Evolutionary conservation across 805 yeast species (phyloP).

Genomic region (Hemisphaericaspora nanyangensis): DNA sequence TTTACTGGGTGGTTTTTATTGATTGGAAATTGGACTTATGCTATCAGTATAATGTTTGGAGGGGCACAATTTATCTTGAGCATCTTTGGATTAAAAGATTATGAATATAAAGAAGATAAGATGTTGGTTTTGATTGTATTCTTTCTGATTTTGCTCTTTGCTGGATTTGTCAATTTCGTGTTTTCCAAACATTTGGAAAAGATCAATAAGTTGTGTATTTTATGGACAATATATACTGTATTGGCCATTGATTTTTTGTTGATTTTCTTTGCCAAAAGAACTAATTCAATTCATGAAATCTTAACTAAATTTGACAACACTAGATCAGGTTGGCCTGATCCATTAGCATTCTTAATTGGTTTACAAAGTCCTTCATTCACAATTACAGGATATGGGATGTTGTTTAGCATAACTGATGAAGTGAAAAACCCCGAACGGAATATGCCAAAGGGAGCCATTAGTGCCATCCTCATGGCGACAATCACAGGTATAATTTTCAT

Average conservation of each 20-base stretch:
- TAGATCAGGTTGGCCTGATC: constrained; percentile 72
- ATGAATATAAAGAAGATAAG: constrained; percentile 54
- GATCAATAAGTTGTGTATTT: constrained; percentile 65
- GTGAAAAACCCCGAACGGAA: constrained; percentile 70
- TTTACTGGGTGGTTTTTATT: constrained; percentile 73
- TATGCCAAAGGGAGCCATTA: constrained; percentile 69
- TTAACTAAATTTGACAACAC: constrained; percentile 67
- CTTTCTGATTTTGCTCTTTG: constrained; percentile 50
- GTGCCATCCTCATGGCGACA: constrained; percentile 61
- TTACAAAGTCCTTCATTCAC: constrained; percentile 77
- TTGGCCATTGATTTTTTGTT: constrained; percentile 62
- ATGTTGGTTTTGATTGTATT: constrained; percentile 55
- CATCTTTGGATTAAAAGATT: constrained; percentile 58
- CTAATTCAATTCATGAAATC: constrained; percentile 56
- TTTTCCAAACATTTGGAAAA: constrained; percentile 57
- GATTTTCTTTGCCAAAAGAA: constrained; percentile 52
- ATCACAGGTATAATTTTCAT: constrained; percentile 70
- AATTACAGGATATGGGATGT: constrained; percentile 77
- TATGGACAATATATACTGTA: constrained; percentile 72
- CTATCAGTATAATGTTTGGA: constrained; percentile 67
- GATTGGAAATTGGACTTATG: constrained; percentile 76
- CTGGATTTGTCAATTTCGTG: constrained; percentile 61
- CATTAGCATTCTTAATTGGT: constrained; percentile 71
- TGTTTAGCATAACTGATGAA: constrained; percentile 80
- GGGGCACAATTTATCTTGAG: constrained; percentile 73